Percentiles rank a stretch among this genome's conserved stretches.
Evolutionary conservation across 495 filamentous ascomycete species (phyloP).

Genomic region (Penicillium fimorum): DNA sequence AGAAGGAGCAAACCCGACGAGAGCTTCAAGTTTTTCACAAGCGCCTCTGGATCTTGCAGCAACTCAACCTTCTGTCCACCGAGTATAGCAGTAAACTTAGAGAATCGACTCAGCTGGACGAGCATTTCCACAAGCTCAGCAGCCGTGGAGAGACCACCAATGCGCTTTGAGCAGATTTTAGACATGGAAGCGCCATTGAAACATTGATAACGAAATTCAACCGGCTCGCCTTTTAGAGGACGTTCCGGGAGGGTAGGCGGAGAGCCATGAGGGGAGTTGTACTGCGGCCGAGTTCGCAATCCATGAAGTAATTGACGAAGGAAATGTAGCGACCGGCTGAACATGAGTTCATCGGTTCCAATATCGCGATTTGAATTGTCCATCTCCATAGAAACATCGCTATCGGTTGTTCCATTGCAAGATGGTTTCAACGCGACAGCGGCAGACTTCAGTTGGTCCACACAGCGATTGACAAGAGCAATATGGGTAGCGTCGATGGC

Average conservation of each 20-base stretch:
- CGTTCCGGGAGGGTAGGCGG: slow-evolving; percentile 41
- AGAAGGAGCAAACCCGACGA: slow-evolving; percentile 62
- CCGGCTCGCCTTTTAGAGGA: slow-evolving; percentile 53
- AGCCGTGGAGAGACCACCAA: slow-evolving; percentile 68
- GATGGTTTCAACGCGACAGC: slow-evolving; percentile 58
- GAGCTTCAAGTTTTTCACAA: slow-evolving; percentile 46
- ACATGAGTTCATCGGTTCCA: slow-evolving; percentile 55
- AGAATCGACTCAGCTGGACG: slow-evolving; percentile 65
- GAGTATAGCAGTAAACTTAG: slow-evolving; percentile 57
- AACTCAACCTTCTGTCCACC: slow-evolving; percentile 52
- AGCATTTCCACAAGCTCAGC: slow-evolving; percentile 64
- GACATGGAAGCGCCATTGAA: slow-evolving; percentile 60
- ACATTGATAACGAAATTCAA: slow-evolving; percentile 70
- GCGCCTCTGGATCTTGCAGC: slow-evolving; percentile 35
- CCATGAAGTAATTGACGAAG: slow-evolving; percentile 57
- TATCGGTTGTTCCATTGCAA: slow-evolving; percentile 38
- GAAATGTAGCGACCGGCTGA: slow-evolving; percentile 63
- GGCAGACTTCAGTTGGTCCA: slow-evolving; percentile 69
- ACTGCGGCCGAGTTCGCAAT: slow-evolving; percentile 51
- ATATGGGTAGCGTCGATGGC: slow-evolving; percentile 71
- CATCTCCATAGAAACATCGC: slow-evolving; percentile 49
- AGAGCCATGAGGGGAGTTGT: slow-evolving; percentile 46
- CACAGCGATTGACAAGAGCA: slow-evolving; percentile 71
- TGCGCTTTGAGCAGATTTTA: slow-evolving; percentile 55
- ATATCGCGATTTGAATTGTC: slow-evolving; percentile 44